Percentiles rank a stretch among this genome's conserved stretches.
Evolutionary conservation across 768 basidiomycete genomes (phyloP).

Genomic region (Postia placenta): DNA sequence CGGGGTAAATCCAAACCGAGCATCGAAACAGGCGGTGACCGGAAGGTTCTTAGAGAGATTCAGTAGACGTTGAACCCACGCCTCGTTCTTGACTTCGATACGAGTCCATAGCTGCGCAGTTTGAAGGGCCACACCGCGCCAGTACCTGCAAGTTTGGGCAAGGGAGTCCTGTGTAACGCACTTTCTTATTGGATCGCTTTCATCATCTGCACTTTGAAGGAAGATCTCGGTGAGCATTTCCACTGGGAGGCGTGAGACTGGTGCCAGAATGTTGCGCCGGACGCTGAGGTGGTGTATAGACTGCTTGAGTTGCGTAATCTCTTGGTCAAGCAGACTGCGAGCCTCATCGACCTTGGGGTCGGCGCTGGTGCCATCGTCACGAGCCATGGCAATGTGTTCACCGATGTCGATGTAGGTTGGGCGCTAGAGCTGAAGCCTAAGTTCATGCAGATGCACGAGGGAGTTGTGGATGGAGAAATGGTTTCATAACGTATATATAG

Average conservation of each 20-base stretch:
- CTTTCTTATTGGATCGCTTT: background rate
- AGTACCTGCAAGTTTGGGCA: slow-evolving; percentile 5
- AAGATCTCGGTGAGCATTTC: slow-evolving; percentile 10
- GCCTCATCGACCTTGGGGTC: no score
- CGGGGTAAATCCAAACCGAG: background rate
- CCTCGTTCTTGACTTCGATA: background rate
- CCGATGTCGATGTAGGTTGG: no score
- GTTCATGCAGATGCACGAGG: no score
- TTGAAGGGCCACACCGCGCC: slow-evolving; percentile 6
- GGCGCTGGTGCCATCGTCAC: no score
- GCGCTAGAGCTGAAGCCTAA: no score
- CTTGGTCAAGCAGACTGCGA: slow-evolving; percentile 1
- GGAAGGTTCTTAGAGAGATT: slow-evolving; percentile 3
- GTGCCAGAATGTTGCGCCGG: slow-evolving; percentile 5
- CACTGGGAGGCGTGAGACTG: slow-evolving; percentile 3
- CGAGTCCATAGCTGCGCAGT: slow-evolving; percentile 2
- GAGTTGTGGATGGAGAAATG: no score
- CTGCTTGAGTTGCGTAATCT: slow-evolving; percentile 1
- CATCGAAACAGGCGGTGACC: slow-evolving; percentile 1
- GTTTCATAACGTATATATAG: no score
- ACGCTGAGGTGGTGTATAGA: background rate
- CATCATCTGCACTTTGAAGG: background rate
- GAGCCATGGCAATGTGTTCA: no score
- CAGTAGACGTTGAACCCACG: slow-evolving; percentile 1
- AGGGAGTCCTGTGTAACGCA: background rate